Base-by-base conservation (phyloP, 345 rosid genomes). In the Sapria himalayana region DNA sequence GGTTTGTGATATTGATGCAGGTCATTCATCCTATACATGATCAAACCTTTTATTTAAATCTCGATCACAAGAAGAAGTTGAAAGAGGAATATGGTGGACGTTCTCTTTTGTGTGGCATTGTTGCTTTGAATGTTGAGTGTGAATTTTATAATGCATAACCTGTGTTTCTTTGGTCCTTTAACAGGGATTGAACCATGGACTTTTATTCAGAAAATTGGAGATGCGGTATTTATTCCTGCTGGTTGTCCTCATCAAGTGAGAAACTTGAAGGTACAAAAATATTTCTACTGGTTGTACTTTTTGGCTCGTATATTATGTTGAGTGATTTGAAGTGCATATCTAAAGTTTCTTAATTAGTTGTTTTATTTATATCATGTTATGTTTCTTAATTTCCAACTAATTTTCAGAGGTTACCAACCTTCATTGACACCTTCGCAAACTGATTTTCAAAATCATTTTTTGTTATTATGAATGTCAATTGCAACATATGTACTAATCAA, bases 241-340 rank as follows among this genome's bases (percentile, higher is more conserved):
- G 85, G 79, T 27, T 76, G 80, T 54, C 80, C 85, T 15, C 63
- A 64, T 56, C 80, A 72, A 72, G 80, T 76, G 37, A 71, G 80
- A 42, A 76, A 76, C 45, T 50, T 72, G 41, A 76, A 69, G 78
- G 77, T 59, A 54, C 12, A n/a, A 2, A 37, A 39, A 29, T 19
- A n/a, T 33, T 46, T 39, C 15, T 19, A 16, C 7, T 22, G 18
- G 10, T 47, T 16, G 12, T 3, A 21, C 36, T 29, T 17, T 29
- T 14, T n/a, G n/a, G n/a, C n/a, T n/a, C n/a, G n/a, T n/a, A n/a
- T n/a, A n/a, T n/a, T n/a, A 16, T 46, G 25, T 18, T 9, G 18
- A 29, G 25, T 38, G 11, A 32, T 37, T 7, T 14, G 9, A 1
- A 5, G 25, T 19, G 11, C n/a, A n/a, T n/a, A n/a, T n/a, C n/a